Evolutionary conservation across 352 stramenopile species (phyloP), one percentile per base, ranked within the genome.

Genomic region (Thalassiosira livingstoniorum): DNA sequence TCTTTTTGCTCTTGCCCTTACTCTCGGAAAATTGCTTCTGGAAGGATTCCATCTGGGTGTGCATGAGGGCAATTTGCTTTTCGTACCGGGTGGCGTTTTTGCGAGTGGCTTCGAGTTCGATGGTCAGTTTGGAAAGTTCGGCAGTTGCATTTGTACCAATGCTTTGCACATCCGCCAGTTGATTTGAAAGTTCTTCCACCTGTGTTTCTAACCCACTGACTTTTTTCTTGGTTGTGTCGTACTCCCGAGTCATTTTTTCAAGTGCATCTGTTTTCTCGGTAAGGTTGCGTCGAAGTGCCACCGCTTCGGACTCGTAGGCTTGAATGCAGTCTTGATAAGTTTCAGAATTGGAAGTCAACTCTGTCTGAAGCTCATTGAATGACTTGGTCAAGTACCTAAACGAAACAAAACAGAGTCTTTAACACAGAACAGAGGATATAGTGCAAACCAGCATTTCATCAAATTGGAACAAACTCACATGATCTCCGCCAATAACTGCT

Each of bases 371-470:
- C 25, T 76, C 51, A 15, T 81, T 57, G 11, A 84, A 68, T 4
- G 74, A 78, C 53, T 70, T 78, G 21, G 68, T 71, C 43, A 87
- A 37, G 25, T 77, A 78, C 70, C 77, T 83, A 32, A 51, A 11
- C 7, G 42, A 57, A 43, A 54, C 18, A 53, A 35, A 68, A 31
- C 2, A 68, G 4, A 45, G 53, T 32, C n/a, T 39, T 27, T 32
- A n/a, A 42, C 7, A n/a, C 5, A n/a, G 1, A 15, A 11, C 29
- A 47, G 23, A 23, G 1, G 2, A 55, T 60, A 60, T 37, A 31
- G 51, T 63, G 11, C 42, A 34, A 64, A 21, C 31, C 55, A 54
- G 4, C 53, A 29, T 37, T n/a, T 54, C 5, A 42, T 23, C 0
- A 34, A 47, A 43, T 61, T 70, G 23, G 4, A 53, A 54, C 31